Base-by-base conservation (phyloP, 331 rosid species). In the Acacia concinna region DNA sequence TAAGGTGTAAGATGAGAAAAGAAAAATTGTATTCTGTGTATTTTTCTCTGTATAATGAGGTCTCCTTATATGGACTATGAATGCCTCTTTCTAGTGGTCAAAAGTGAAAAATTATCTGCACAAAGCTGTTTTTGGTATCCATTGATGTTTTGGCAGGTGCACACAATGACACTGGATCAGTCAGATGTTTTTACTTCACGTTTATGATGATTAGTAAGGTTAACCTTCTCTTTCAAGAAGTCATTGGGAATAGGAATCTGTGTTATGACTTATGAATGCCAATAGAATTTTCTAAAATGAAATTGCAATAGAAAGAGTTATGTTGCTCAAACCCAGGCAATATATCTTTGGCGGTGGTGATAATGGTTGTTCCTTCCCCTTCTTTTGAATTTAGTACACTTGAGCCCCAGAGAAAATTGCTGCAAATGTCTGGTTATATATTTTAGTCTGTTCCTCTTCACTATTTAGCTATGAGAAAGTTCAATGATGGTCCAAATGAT, bases 401-500 rank as follows among this genome's bases (percentile, higher is more conserved):
- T 1, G 6, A 68, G 38, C 46, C 14, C 52, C n/a, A 3, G 8
- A 20, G n/a, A 56, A 41, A 68, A 2, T 14, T 2, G 54, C 38
- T 44, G 47, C 30, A 14, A 18, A 17, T 52, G 18, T 63, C 12
- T 28, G 30, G 56, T 71, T 15, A n/a, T 32, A 2, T 67, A 5
- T 74, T 46, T 41, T 9, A 13, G 73, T 12, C 14, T 25, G 38
- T 63, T 56, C n/a, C 34, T 63, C 41, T 63, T 23, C 57, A 21
- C 49, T 43, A 3, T 13, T 44, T 73, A 31, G 41, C 54, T 10
- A 44, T 57, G 32, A 62, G 37, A 75, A 56, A 30, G 73, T 75
- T 54, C 14, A 75, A n/a, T n/a, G n/a, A 78, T 82, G 81, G 49
- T 75, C 59, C 37, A 1, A 76, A 40, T 82, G 71, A 73, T 44